Conservation (phyloP, 2,329 filamentous ascomycete species). For the Fusarium denticulatum region DNA sequence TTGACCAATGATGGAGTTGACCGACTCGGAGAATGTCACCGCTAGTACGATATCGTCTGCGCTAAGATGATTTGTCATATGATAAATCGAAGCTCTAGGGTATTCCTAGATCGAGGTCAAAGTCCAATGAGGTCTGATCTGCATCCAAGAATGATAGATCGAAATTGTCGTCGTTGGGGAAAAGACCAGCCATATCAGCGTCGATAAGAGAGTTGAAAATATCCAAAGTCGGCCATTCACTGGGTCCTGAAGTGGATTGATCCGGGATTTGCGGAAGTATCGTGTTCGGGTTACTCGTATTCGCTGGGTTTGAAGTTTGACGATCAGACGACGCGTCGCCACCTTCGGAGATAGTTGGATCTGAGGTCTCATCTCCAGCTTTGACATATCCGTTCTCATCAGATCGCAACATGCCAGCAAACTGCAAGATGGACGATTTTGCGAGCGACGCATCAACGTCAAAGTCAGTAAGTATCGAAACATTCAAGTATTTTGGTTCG, state of each 20-base stretch:
- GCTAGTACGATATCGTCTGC: not conserved
- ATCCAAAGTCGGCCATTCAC: not conserved
- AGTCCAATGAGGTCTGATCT: not conserved
- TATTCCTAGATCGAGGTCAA: not conserved
- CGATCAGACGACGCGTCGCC: fast-evolving
- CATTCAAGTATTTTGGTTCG: not conserved
- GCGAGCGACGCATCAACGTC: not conserved
- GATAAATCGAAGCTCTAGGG: not conserved
- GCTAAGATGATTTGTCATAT: not conserved
- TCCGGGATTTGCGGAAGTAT: fast-evolving
- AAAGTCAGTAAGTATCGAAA: not conserved
- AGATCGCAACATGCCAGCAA: not conserved
- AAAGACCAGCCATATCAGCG: conserved; percentile 6
- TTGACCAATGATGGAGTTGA: conserved; percentile 7
- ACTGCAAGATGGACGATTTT: not conserved
- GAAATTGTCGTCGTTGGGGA: not conserved
- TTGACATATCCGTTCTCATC: not conserved
- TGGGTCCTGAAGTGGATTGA: fast-evolving
- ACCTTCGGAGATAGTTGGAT: not conserved
- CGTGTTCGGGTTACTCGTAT: not conserved
- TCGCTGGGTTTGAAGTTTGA: not conserved
- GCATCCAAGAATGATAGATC: not conserved
- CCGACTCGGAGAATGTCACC: conserved; percentile 4
- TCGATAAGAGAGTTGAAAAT: conserved; percentile 11
- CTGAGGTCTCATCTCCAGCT: not conserved